A percentile compares a stretch with the other conserved stretches of the same genome.
These are phyloP conservation scores for Nakazawaea holstii DNA, from an alignment of 805 yeast species.

Conservation along the genomic window DNA sequence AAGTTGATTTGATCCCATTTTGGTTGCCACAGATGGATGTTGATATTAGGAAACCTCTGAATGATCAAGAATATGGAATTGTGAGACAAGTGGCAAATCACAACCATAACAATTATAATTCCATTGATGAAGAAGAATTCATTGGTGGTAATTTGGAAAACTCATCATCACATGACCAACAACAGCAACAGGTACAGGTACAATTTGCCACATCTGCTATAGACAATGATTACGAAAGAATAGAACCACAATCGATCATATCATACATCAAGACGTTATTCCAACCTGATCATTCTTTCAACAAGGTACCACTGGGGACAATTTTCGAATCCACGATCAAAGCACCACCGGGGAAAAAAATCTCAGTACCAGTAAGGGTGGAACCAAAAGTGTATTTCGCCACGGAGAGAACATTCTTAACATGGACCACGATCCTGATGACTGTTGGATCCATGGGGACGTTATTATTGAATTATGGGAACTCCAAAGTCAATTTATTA, in stretches of 20 bases:
- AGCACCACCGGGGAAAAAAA: slow-evolving; percentile 84
- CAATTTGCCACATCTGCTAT: neutral
- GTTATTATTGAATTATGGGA: slow-evolving; percentile 81
- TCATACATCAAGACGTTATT: slow-evolving; percentile 12
- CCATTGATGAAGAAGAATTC: slow-evolving; percentile 65
- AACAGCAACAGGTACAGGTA: slow-evolving; percentile 12
- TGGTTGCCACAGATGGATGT: slow-evolving; percentile 98
- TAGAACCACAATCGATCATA: neutral
- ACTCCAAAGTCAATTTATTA: slow-evolving; percentile 57
- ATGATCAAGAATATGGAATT: slow-evolving; percentile 56
- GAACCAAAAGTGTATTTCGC: slow-evolving; percentile 99
- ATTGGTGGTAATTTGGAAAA: slow-evolving; percentile 26
- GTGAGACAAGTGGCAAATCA: slow-evolving; percentile 37
- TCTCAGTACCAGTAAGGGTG: slow-evolving; percentile 90
- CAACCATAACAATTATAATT: slow-evolving; percentile 22
- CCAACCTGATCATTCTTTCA: slow-evolving; percentile 40
- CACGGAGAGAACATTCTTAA: slow-evolving; percentile 88
- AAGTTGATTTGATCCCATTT: slow-evolving; percentile 82
- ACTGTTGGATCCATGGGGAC: slow-evolving; percentile 86
- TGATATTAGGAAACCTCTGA: slow-evolving; percentile 86
- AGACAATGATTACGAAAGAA: neutral
- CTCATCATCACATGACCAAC: slow-evolving; percentile 3
- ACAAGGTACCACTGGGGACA: slow-evolving; percentile 61
- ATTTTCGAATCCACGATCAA: slow-evolving; percentile 49
- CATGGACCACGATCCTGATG: slow-evolving; percentile 92